These are phyloP conservation scores for Ganoderma meredithae DNA, from an alignment of 1,284 basidiomycete species.

Conservation along the genomic window DNA sequence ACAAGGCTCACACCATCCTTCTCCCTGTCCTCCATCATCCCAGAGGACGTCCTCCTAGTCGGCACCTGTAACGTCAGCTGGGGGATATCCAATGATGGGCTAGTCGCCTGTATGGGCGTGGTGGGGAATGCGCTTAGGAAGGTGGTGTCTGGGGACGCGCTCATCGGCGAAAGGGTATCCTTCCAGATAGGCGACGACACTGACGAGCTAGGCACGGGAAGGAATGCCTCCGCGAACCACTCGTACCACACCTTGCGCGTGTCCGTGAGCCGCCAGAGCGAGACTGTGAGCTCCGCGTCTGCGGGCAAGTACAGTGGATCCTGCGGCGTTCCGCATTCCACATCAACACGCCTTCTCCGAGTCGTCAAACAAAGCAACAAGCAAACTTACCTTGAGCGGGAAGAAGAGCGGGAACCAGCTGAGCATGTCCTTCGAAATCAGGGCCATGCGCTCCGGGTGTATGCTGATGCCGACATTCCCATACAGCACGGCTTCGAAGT, in stretches of 20 bases:
- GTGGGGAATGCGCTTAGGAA: slow-evolving; percentile 43
- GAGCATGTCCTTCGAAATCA: slow-evolving; percentile 93
- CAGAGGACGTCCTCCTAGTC: slow-evolving; percentile 6
- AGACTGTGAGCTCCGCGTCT: slow-evolving; percentile 91
- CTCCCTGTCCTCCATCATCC: slow-evolving; percentile 35
- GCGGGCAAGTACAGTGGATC: slow-evolving; percentile 94
- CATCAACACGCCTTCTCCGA: background rate
- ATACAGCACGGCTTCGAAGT: slow-evolving; percentile 97
- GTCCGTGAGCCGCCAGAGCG: slow-evolving; percentile 94
- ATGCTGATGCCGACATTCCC: slow-evolving; percentile 91
- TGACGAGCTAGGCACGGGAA: slow-evolving; percentile 58
- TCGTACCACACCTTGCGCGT: slow-evolving; percentile 97
- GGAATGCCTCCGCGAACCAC: slow-evolving; percentile 94
- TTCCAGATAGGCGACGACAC: slow-evolving; percentile 33
- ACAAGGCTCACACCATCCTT: slow-evolving; percentile 53
- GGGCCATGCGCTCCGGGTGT: slow-evolving; percentile 87
- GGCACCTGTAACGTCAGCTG: slow-evolving; percentile 28
- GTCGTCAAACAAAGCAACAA: background rate
- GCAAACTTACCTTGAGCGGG: slow-evolving; percentile 74
- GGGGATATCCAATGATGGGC: slow-evolving; percentile 58
- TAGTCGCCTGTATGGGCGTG: slow-evolving; percentile 58
- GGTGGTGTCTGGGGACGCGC: slow-evolving; percentile 27
- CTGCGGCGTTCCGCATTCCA: slow-evolving; percentile 47
- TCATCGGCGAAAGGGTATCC: slow-evolving; percentile 30
- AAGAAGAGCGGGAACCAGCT: slow-evolving; percentile 99